Conservation (phyloP, 352 stramenopile genomes). For the Pythium sukuiense region DNA sequence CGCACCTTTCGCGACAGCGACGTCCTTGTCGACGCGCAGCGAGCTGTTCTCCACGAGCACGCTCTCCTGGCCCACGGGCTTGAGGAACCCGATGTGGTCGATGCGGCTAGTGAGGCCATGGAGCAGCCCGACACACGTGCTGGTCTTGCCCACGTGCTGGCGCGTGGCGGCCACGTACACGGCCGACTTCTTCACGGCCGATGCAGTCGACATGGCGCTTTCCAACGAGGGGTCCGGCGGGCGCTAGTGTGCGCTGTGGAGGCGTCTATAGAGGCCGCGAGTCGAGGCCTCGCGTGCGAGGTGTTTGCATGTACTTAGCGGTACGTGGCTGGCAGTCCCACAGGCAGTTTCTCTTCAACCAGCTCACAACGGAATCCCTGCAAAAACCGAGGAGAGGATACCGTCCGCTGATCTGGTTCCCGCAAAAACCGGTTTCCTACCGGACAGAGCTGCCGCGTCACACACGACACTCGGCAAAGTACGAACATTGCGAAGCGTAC, state of each 20-base stretch:
- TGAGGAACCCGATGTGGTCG: slow-evolving; percentile 90
- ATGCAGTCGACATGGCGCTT: neutral
- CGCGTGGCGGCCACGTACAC: slow-evolving; percentile 88
- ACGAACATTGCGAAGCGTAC: neutral
- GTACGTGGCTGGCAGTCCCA: neutral
- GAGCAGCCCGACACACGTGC: slow-evolving; percentile 92
- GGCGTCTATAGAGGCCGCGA: slow-evolving; percentile 1
- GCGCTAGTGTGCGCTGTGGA: neutral
- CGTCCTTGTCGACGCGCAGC: slow-evolving; percentile 90
- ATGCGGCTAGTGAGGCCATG: slow-evolving; percentile 92
- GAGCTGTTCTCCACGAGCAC: slow-evolving; percentile 63
- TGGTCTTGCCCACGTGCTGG: slow-evolving; percentile 92
- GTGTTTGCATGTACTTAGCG: slow-evolving; percentile 3
- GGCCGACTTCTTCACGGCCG: slow-evolving; percentile 41
- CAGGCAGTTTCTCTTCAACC: slow-evolving; percentile 20
- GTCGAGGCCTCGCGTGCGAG: neutral
- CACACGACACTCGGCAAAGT: neutral
- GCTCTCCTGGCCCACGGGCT: slow-evolving; percentile 94
- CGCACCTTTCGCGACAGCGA: slow-evolving; percentile 86
- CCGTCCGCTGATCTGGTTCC: neutral
- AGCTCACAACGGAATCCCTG: slow-evolving; percentile 12
- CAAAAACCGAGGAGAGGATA: slow-evolving; percentile 4
- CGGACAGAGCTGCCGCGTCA: slow-evolving; percentile 4
- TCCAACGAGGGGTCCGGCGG: neutral
- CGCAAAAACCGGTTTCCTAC: slow-evolving; percentile 4